Evolutionary conservation across 176 grass and related monocot genomes (phyloP).

Genomic region (Bolboschoenus planiculmis): DNA sequence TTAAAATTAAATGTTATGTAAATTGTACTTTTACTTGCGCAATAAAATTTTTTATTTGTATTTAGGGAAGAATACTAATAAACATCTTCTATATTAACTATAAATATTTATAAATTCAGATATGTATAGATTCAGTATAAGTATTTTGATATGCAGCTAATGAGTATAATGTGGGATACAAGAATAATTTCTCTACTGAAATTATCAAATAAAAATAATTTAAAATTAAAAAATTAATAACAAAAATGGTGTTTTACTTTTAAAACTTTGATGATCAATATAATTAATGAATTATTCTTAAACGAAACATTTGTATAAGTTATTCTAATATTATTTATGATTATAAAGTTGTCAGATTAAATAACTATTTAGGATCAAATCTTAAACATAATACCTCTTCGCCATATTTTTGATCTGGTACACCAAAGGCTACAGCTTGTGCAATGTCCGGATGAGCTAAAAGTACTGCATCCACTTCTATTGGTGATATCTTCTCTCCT

Average conservation of each 20-base stretch:
- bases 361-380: background rate
- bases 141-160: too few relatives aligned
- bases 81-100: too few relatives aligned
- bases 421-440: constrained; percentile 78
- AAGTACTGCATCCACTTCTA: constrained; percentile 92
- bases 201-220: too few relatives aligned
- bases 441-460: constrained; percentile 43
- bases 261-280: background rate
- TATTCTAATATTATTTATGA: background rate
- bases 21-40: too few relatives aligned
- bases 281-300: background rate
- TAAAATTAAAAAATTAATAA: too few relatives aligned
- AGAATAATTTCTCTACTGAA: too few relatives aligned
- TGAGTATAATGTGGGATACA: too few relatives aligned
- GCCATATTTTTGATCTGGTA: constrained; percentile 77
- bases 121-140: too few relatives aligned
- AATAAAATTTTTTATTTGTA: too few relatives aligned
- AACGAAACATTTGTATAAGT: background rate
- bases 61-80: too few relatives aligned
- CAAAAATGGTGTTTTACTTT: background rate
- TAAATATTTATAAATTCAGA: too few relatives aligned
- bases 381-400: constrained; percentile 44
- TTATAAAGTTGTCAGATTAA: background rate
- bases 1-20: too few relatives aligned
- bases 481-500: constrained; percentile 96